These are phyloP conservation scores for Triticum aestivum DNA, from an alignment of 176 grass and related monocot genomes.

Conservation along the genomic window IWGSC_CS_RefSeq_v2.1 NC_057806.1:436236217-436236716, in stretches of 20 bases:
- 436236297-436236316: conserved; percentile 33
- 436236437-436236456: conserved; percentile 39
- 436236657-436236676: conserved; percentile 1
- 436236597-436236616: background rate
- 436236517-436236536: background rate
- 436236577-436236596: background rate
- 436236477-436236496: conserved; percentile 33
- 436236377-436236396: background rate
- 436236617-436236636: background rate
- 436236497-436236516: background rate
- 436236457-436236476: conserved; percentile 43
- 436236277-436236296: conserved; percentile 58
- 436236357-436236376: conserved; percentile 40
- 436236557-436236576: conserved; percentile 13
- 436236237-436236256: conserved; percentile 11
- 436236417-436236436: conserved; percentile 44
- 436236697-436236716: background rate
- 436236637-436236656: background rate
- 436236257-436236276: background rate
- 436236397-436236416: background rate
- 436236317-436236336: conserved; percentile 30
- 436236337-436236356: conserved; percentile 57
- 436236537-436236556: background rate
- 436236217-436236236: conserved; percentile 8
- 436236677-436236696: background rate